phyloP scores from a whole-genome alignment of 176 grass and related monocot genomes.

The Echinochloa phyllopogon region DNA sequence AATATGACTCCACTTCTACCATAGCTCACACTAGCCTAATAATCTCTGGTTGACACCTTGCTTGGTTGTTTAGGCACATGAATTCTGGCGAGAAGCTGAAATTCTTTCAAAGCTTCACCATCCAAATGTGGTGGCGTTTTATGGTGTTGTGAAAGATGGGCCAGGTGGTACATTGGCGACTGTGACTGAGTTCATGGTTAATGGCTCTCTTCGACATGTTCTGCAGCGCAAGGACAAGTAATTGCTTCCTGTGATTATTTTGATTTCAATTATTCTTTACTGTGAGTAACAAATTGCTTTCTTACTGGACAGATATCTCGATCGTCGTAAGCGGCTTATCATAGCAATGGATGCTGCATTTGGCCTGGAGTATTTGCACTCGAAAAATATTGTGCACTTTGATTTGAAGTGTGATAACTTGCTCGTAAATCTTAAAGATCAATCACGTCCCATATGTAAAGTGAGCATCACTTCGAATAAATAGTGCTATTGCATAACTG shows the following conservation, averaged over 20 bases:
- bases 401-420: constrained; percentile 96
- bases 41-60: not conserved
- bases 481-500: not conserved
- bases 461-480: constrained; percentile 46
- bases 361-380: constrained; percentile 95
- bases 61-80: constrained; percentile 63
- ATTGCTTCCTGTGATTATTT: constrained; percentile 24
- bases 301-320: constrained; percentile 62
- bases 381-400: constrained; percentile 94
- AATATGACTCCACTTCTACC: not conserved
- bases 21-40: not conserved
- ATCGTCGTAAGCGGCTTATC: constrained; percentile 85
- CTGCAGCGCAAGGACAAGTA: constrained; percentile 97
- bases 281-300: constrained; percentile 37
- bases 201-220: constrained; percentile 96
- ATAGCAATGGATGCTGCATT: constrained; percentile 96
- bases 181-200: constrained; percentile 98
- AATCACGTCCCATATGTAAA: constrained; percentile 89
- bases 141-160: constrained; percentile 89
- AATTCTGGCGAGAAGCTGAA: constrained; percentile 99
- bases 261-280: constrained; percentile 27
- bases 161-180: constrained; percentile 89
- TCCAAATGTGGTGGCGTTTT: constrained; percentile 96
- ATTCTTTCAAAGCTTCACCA: constrained; percentile 95
- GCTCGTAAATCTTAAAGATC: constrained; percentile 96